These are phyloP conservation scores for Aspergillus nomiae DNA, from an alignment of 2,329 filamentous ascomycete species.

Conservation along the genomic window DNA sequence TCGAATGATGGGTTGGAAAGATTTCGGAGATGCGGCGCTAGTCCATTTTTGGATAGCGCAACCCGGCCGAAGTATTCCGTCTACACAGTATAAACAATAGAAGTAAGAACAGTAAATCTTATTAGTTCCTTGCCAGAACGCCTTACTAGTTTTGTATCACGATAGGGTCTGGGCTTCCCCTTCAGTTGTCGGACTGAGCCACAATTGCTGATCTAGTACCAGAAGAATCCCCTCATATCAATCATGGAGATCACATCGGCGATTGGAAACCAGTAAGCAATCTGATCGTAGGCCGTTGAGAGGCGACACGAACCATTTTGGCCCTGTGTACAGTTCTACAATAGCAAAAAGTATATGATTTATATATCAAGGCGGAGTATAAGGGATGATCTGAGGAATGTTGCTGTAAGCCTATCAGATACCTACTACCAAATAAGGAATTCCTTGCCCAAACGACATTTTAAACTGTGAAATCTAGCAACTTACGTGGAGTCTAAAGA, in stretches of 20 bases:
- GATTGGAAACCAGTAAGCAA: neutral
- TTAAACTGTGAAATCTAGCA: neutral
- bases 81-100: neutral
- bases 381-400: neutral
- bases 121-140: neutral
- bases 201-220: neutral
- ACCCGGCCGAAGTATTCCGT: neutral
- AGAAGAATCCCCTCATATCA: neutral
- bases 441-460: neutral
- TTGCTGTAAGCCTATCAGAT: neutral
- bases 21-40: constrained; percentile 29
- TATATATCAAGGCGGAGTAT: neutral
- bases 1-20: constrained; percentile 23
- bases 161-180: neutral
- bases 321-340: neutral
- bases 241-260: neutral
- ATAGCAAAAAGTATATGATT: neutral
- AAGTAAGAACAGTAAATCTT: neutral
- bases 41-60: constrained; percentile 21
- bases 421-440: neutral
- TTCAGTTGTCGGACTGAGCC: neutral
- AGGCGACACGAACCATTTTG: neutral
- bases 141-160: neutral
- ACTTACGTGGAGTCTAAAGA: neutral
- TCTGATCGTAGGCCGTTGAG: neutral